A percentile compares a stretch with the other conserved stretches of the same genome.
These are phyloP conservation scores for Xylaria hypoxylon DNA, from an alignment of 2,329 filamentous ascomycete species.

Conservation along the genomic window DNA sequence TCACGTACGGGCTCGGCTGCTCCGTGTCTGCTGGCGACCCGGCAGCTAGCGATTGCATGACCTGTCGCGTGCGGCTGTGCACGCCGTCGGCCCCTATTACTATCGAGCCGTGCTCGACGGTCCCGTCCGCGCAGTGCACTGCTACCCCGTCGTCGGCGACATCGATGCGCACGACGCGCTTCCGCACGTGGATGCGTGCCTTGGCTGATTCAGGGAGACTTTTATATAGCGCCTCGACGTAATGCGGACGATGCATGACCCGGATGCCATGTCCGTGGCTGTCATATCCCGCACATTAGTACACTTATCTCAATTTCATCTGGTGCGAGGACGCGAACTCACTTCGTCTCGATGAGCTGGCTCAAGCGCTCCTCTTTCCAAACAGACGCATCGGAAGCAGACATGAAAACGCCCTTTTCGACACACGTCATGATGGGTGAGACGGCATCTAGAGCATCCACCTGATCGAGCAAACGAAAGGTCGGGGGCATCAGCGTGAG, in stretches of 20 bases:
- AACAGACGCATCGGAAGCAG: constrained; percentile 35
- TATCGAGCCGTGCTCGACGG: constrained; percentile 52
- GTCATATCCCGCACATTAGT: not conserved
- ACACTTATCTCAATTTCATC: not conserved
- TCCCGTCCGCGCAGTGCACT: constrained; percentile 53
- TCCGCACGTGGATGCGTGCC: constrained; percentile 39
- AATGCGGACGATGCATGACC: constrained; percentile 43
- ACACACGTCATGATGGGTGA: constrained; percentile 30
- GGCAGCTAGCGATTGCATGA: constrained; percentile 48
- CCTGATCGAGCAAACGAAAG: constrained; percentile 48
- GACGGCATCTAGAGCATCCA: constrained; percentile 40
- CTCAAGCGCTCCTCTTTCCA: constrained; percentile 16
- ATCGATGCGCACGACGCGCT: constrained; percentile 47
- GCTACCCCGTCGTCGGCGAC: constrained; percentile 43
- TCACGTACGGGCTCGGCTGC: constrained; percentile 41
- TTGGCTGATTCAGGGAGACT: constrained; percentile 40
- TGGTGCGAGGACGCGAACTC: constrained; percentile 9
- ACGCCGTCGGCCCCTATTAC: constrained; percentile 59
- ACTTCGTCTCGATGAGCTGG: constrained; percentile 34
- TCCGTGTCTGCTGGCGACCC: constrained; percentile 26
- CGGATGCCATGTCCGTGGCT: constrained; percentile 45
- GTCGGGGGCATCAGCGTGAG: constrained; percentile 45
- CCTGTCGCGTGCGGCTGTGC: constrained; percentile 52
- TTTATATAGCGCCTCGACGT: constrained; percentile 42
- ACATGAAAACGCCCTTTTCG: constrained; percentile 28